Conservation (phyloP, 768 basidiomycete genomes). For the Termitomyces sp. region DNA sequence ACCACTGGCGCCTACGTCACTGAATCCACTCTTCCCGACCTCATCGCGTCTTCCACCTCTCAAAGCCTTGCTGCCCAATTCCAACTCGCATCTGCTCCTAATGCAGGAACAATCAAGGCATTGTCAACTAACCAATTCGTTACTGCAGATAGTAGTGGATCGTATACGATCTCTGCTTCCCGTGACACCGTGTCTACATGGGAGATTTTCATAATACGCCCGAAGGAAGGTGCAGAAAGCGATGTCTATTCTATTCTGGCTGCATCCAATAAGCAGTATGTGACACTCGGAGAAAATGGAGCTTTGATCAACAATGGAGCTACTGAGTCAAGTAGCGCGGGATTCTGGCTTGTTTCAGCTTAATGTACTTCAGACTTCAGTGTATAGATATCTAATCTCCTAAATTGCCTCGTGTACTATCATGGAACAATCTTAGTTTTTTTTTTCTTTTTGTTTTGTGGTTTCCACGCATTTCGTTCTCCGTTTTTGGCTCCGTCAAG, state of each 20-base stretch:
- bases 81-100: constrained; percentile 22
- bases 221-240: constrained; percentile 16
- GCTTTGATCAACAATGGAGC: constrained; percentile 22
- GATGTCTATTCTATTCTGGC: constrained; percentile 26
- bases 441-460: neutral
- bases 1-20: constrained; percentile 19
- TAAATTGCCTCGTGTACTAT: neutral
- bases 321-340: constrained; percentile 17
- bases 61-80: constrained; percentile 18
- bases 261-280: constrained; percentile 23
- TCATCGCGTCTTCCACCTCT: constrained; percentile 17
- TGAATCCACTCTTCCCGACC: constrained; percentile 15
- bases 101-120: constrained; percentile 23
- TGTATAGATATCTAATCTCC: neutral
- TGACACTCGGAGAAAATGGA: constrained; percentile 19
- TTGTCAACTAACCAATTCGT: constrained; percentile 20
- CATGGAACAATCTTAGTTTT: neutral
- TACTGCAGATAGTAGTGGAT: constrained; percentile 26
- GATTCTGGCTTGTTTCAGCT: constrained; percentile 15
- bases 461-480: neutral
- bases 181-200: constrained; percentile 20
- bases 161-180: constrained; percentile 19
- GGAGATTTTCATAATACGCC: constrained; percentile 24
- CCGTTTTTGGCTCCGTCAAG: neutral
- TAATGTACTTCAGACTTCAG: neutral